These are phyloP conservation scores for Ilex asprella DNA, from an alignment of 257 asterid species.

Conservation along the genomic window DNA sequence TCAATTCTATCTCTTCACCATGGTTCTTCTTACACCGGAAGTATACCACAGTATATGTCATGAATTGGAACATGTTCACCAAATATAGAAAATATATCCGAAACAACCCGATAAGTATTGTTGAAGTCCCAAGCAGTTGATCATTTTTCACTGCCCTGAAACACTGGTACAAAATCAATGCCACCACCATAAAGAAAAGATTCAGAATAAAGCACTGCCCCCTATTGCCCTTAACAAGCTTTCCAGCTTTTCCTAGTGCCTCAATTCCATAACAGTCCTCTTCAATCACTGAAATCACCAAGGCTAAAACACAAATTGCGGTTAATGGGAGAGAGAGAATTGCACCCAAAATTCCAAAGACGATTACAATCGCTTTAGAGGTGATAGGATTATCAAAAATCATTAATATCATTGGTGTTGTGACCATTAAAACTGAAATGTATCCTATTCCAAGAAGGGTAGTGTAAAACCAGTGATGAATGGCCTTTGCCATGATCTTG, in stretches of 20 bases:
- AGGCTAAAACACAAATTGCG: slow-evolving; percentile 13
- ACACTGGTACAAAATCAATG: slow-evolving; percentile 9
- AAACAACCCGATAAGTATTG: slow-evolving; percentile 6
- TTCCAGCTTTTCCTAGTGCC: slow-evolving; percentile 36
- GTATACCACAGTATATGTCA: slow-evolving; percentile 38
- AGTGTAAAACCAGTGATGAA: slow-evolving; percentile 13
- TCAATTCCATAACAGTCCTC: slow-evolving; percentile 31
- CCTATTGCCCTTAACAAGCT: slow-evolving; percentile 36
- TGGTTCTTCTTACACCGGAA: slow-evolving; percentile 38
- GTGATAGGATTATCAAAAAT: slow-evolving; percentile 8
- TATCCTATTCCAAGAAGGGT: slow-evolving; percentile 23
- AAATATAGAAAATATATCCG: slow-evolving; percentile 14
- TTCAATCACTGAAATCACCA: slow-evolving; percentile 33
- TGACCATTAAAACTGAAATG: background rate
- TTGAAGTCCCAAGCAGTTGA: slow-evolving; percentile 1
- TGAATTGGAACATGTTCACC: slow-evolving; percentile 20
- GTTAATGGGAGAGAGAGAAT: slow-evolving; percentile 6
- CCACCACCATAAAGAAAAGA: slow-evolving; percentile 10
- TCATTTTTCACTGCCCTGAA: slow-evolving; percentile 4
- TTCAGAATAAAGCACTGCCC: slow-evolving; percentile 36
- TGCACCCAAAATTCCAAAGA: slow-evolving; percentile 10
- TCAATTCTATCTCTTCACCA: slow-evolving; percentile 39
- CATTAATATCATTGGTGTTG: background rate
- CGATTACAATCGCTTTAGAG: slow-evolving; percentile 3
- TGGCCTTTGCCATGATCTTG: slow-evolving; percentile 25